Conservation (phyloP, 2,329 filamentous ascomycete genomes). For the Fusarium miscanthi region DNA sequence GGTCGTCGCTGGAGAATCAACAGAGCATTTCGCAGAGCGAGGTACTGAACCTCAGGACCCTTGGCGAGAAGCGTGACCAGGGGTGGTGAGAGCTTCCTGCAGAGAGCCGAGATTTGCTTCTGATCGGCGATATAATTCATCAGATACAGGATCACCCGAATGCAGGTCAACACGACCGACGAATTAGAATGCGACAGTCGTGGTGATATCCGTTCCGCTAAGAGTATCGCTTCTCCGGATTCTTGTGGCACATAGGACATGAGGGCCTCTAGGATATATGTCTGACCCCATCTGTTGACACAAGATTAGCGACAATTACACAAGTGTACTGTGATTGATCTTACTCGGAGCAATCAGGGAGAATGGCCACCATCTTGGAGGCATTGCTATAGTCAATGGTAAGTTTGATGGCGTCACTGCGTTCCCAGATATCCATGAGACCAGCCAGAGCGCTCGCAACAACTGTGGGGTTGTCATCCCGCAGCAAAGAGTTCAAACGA, state of each 20-base stretch:
- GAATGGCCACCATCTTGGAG: constrained; percentile 96
- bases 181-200: constrained; percentile 97
- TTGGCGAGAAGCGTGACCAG: constrained; percentile 95
- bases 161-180: constrained; percentile 94
- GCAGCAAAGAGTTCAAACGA: constrained; percentile 85
- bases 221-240: constrained; percentile 83
- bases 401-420: constrained; percentile 96
- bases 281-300: constrained; percentile 87
- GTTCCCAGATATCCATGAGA: constrained; percentile 98
- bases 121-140: constrained; percentile 98
- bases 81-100: constrained; percentile 92
- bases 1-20: constrained; percentile 92
- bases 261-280: constrained; percentile 95
- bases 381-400: constrained; percentile 98
- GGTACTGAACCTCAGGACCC: constrained; percentile 97
- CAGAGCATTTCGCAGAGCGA: constrained; percentile 91
- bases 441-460: constrained; percentile 92
- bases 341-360: constrained; percentile 96
- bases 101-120: constrained; percentile 86
- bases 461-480: constrained; percentile 97
- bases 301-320: constrained; percentile 20
- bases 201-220: constrained; percentile 95
- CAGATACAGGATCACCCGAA: constrained; percentile 94
- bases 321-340: constrained; percentile 49
- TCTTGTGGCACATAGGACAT: constrained; percentile 99